These are phyloP conservation scores for Dendrobium nobile DNA, from an alignment of 106 monocot species.

Conservation along the genomic window DNA sequence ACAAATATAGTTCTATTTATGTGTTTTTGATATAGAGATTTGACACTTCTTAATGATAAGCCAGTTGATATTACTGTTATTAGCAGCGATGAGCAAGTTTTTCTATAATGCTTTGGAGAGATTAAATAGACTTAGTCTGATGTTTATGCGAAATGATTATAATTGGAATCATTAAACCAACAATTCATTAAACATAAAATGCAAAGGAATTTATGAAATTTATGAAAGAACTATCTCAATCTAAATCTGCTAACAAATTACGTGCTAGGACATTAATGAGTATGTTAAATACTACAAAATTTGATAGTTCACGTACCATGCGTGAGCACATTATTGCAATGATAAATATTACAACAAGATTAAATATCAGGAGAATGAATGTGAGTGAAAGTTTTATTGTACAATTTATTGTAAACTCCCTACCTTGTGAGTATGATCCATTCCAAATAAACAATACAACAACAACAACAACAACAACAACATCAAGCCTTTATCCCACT, in stretches of 20 bases:
- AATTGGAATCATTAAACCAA: not conserved
- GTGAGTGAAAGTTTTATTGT: too few relatives aligned
- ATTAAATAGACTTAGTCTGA: not conserved
- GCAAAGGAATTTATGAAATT: not conserved
- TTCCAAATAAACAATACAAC: too few relatives aligned
- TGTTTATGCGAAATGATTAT: constrained; percentile 1
- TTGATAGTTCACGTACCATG: too few relatives aligned
- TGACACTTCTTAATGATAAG: not conserved
- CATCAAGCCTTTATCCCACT: too few relatives aligned
- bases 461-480: too few relatives aligned
- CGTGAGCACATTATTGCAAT: too few relatives aligned
- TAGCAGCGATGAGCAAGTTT: not conserved
- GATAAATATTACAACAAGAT: too few relatives aligned
- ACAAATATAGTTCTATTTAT: not conserved
- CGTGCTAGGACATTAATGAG: constrained; percentile 4
- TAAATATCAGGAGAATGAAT: too few relatives aligned
- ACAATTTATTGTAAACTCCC: too few relatives aligned
- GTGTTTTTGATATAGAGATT: not conserved
- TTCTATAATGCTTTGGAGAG: too few relatives aligned
- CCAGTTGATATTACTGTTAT: not conserved
- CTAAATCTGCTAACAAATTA: not conserved
- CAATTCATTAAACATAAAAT: not conserved
- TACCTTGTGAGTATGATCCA: too few relatives aligned
- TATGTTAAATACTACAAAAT: not conserved
- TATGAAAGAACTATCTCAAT: not conserved